Evolutionary conservation across 495 filamentous ascomycete genomes (phyloP).

Genomic region (Elasticomyces elasticus): DNA sequence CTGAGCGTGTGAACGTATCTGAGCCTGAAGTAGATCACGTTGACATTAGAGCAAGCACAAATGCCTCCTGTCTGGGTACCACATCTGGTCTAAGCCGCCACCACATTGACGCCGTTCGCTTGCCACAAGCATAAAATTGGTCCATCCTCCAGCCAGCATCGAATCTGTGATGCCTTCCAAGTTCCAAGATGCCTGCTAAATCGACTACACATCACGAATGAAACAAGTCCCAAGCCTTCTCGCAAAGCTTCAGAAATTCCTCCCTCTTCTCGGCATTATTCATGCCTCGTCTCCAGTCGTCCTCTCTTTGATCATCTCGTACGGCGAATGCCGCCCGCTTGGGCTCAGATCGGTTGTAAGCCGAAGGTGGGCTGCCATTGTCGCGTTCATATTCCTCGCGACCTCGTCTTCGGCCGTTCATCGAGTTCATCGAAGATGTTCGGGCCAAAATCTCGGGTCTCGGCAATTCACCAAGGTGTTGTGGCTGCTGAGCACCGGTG

Average conservation of each 20-base stretch:
- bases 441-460: slow-evolving; percentile 30
- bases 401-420: slow-evolving; percentile 41
- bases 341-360: slow-evolving; percentile 30
- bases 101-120: too few relatives aligned
- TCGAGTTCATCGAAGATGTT: slow-evolving; percentile 27
- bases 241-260: slow-evolving; percentile 80
- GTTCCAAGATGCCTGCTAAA: too few relatives aligned
- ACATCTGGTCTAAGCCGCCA: not conserved
- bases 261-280: slow-evolving; percentile 65
- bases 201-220: slow-evolving; percentile 67
- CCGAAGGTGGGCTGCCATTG: slow-evolving; percentile 61
- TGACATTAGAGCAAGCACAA: too few relatives aligned
- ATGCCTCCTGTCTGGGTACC: not conserved
- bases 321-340: slow-evolving; percentile 16
- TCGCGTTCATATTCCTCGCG: slow-evolving; percentile 87
- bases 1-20: too few relatives aligned
- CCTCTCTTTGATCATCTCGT: slow-evolving; percentile 63
- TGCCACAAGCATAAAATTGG: too few relatives aligned
- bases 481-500: not conserved
- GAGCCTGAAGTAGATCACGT: too few relatives aligned
- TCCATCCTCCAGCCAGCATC: not conserved
- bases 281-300: slow-evolving; percentile 64
- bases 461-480: not conserved
- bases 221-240: slow-evolving; percentile 90
- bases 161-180: not conserved